phyloP scores from a whole-genome alignment of 768 basidiomycete species.

The Dioszegia crocea region DNA sequence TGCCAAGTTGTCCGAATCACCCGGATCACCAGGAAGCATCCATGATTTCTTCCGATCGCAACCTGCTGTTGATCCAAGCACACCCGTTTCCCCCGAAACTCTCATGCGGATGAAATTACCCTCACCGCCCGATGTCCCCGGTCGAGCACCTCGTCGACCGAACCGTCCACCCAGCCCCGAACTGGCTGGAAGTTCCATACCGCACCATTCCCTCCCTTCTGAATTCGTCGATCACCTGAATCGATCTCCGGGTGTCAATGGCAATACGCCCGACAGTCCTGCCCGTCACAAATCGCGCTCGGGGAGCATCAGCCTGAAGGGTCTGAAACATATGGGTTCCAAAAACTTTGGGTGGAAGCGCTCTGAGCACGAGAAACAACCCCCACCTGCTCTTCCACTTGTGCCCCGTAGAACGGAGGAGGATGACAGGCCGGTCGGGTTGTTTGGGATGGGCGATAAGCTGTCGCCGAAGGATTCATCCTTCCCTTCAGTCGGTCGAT shows the following conservation, averaged over 20 bases:
- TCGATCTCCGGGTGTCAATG: conserved; percentile 11
- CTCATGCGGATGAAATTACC: conserved; percentile 36
- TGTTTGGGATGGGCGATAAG: background rate
- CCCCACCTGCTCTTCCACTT: conserved; percentile 6
- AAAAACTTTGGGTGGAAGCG: conserved; percentile 10
- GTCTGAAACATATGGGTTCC: conserved; percentile 16
- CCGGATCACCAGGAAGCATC: conserved; percentile 11
- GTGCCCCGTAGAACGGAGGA: background rate
- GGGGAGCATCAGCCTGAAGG: conserved; percentile 29
- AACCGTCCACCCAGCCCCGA: conserved; percentile 26
- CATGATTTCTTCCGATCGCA: conserved; percentile 10
- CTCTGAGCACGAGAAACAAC: conserved; percentile 4
- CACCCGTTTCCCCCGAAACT: conserved; percentile 39
- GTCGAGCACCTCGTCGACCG: background rate
- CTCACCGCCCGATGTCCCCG: background rate
- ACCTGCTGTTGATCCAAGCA: background rate
- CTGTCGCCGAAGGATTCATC: background rate
- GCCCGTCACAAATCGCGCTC: conserved; percentile 19
- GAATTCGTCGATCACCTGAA: conserved; percentile 10
- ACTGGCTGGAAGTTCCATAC: conserved; percentile 41
- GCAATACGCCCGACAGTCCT: background rate
- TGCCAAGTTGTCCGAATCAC: conserved; percentile 6
- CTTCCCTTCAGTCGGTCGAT: conserved; percentile 3
- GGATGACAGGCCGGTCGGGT: background rate
- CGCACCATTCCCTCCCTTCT: conserved; percentile 23